Evolutionary conservation across 1,139 yeast species (phyloP).

Genomic region (Candida sanyaensis): DNA sequence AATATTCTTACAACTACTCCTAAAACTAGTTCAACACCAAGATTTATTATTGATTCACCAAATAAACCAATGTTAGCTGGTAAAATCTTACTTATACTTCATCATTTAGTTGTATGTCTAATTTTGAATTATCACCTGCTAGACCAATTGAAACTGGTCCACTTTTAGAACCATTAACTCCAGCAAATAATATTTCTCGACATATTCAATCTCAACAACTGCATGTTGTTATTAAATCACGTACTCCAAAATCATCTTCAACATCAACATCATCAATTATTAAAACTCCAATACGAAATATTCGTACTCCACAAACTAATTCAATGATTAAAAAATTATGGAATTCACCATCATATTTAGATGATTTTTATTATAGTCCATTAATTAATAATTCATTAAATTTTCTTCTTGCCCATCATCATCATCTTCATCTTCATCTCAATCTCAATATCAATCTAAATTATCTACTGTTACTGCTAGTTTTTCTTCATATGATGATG

Average conservation of each 20-base stretch:
- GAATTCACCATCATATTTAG: conserved; percentile 68
- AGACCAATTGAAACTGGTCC: conserved; percentile 63
- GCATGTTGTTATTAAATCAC: conserved; percentile 7
- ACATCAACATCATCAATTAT: conserved; percentile 13
- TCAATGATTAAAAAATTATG: conserved; percentile 51
- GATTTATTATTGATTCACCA: conserved; percentile 38
- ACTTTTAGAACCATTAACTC: conserved; percentile 57
- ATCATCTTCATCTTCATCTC: conserved; percentile 4
- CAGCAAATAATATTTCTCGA: conserved; percentile 28
- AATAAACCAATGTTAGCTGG: conserved; percentile 43
- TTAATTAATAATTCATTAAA: conserved; percentile 27
- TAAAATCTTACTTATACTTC: conserved; percentile 52
- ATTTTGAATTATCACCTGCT: conserved; percentile 62
- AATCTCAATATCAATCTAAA: too few species aligned
- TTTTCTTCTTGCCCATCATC: not conserved
- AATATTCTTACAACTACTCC: conserved; percentile 13
- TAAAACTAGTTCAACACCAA: conserved; percentile 20
- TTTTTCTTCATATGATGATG: conserved; percentile 52
- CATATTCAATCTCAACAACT: conserved; percentile 9
- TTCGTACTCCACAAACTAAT: conserved; percentile 44
- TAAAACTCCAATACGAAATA: conserved; percentile 41
- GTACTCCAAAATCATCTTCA: conserved; percentile 33
- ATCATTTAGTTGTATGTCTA: conserved; percentile 67
- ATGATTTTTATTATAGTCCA: conserved; percentile 68
- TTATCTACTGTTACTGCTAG: conserved; percentile 15